Conservation (phyloP, 192 early-diverging fungal species). For the Umbelopsis ramanniana region DNA sequence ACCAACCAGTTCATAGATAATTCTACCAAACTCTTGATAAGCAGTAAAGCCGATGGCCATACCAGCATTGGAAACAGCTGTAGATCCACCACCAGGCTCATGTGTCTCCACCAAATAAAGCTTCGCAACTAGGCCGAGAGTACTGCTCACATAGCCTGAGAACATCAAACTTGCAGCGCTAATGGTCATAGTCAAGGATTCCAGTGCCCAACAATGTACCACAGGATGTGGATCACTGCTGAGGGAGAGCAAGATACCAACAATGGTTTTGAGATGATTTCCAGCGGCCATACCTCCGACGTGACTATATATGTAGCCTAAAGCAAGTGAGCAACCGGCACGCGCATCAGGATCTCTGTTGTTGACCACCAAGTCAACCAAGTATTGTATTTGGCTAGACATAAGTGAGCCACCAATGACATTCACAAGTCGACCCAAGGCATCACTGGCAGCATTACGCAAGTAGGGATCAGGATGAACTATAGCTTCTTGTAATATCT, state of each 20-base stretch:
- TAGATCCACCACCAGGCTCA: conserved; percentile 67
- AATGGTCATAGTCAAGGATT: conserved; percentile 82
- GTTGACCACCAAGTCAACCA: conserved; percentile 88
- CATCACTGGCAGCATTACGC: conserved; percentile 79
- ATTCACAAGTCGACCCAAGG: conserved; percentile 79
- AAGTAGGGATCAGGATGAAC: conserved; percentile 70
- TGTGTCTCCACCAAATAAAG: conserved; percentile 89
- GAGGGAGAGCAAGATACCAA: conserved; percentile 89
- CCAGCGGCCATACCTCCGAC: conserved; percentile 89
- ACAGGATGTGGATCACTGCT: conserved; percentile 91
- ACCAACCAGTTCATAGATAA: conserved; percentile 88
- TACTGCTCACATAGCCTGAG: conserved; percentile 85
- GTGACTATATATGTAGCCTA: conserved; percentile 88
- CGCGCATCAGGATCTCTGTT: conserved; percentile 93
- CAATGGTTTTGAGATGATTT: conserved; percentile 82
- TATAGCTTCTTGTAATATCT: conserved; percentile 64
- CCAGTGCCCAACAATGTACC: conserved; percentile 93
- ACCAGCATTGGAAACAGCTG: conserved; percentile 65
- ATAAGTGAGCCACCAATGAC: conserved; percentile 68
- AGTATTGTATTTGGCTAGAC: conserved; percentile 70
- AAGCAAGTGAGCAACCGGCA: conserved; percentile 87
- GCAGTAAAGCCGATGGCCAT: conserved; percentile 64
- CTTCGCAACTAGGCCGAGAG: conserved; percentile 85
- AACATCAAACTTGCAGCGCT: conserved; percentile 92
- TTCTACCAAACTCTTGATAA: conserved; percentile 76